Conservation (phyloP, 768 basidiomycete genomes). For the Boletus sp. region DNA sequence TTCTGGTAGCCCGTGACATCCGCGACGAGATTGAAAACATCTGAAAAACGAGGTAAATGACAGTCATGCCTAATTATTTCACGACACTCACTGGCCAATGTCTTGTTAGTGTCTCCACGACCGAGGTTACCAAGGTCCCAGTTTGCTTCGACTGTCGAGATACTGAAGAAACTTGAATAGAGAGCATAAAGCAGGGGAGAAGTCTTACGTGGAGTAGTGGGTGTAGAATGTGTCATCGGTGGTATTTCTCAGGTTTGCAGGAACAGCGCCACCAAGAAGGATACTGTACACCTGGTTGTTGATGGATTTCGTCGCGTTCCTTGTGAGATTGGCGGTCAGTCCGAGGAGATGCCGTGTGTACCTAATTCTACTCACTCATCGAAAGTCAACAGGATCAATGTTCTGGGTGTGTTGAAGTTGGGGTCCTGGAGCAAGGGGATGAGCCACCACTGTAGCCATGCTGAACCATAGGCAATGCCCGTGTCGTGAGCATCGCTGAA, state of each 20-base stretch:
- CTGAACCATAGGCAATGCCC: conserved; percentile 41
- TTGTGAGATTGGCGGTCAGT: conserved; percentile 1
- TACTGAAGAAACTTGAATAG: conserved; percentile 11
- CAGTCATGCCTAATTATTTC: not conserved
- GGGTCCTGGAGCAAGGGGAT: conserved; percentile 46
- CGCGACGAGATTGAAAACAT: conserved; percentile 52
- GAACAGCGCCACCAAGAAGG: conserved; percentile 45
- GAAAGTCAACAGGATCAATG: conserved; percentile 58
- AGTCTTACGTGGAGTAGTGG: conserved; percentile 46
- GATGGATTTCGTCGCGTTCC: conserved; percentile 26
- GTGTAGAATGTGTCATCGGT: conserved; percentile 53
- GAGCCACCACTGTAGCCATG: conserved; percentile 50
- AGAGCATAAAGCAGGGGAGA: not conserved
- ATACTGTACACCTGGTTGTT: conserved; percentile 47
- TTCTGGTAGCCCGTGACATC: conserved; percentile 43
- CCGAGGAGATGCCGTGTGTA: not conserved
- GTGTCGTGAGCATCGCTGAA: conserved; percentile 60
- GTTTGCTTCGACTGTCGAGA: conserved; percentile 56
- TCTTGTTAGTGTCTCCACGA: conserved; percentile 50
- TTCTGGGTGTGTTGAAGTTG: conserved; percentile 51
- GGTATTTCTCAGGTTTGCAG: conserved; percentile 38
- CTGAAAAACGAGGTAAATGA: conserved; percentile 17
- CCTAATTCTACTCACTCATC: conserved; percentile 45
- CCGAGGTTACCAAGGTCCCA: conserved; percentile 59
- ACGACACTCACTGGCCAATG: conserved; percentile 8